Evolutionary conservation across 2,329 filamentous ascomycete species (phyloP).

Genomic region (Bipolaris bicolor): DNA sequence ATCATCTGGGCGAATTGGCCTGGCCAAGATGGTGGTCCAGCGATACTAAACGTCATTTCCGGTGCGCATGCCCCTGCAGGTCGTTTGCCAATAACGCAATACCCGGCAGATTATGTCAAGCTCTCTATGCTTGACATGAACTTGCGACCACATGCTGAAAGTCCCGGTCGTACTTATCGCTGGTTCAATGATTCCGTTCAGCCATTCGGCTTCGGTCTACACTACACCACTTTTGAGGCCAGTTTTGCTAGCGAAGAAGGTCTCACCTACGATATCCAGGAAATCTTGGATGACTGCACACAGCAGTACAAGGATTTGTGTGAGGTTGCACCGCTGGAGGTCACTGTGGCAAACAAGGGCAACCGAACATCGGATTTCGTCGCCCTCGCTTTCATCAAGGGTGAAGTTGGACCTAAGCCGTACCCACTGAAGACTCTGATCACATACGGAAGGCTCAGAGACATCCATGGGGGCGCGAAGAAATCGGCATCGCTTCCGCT

Average conservation of each 20-base stretch:
- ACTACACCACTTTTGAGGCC: slow-evolving; percentile 62
- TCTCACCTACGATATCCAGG: slow-evolving; percentile 41
- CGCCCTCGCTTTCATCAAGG: slow-evolving; percentile 58
- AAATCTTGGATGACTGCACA: slow-evolving; percentile 46
- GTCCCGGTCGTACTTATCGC: slow-evolving; percentile 63
- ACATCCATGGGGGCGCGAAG: slow-evolving; percentile 44
- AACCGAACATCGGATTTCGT: slow-evolving; percentile 59
- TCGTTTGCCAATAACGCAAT: slow-evolving; percentile 62
- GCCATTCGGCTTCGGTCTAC: slow-evolving; percentile 62
- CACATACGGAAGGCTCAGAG: slow-evolving; percentile 56
- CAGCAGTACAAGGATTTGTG: slow-evolving; percentile 45
- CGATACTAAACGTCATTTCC: slow-evolving; percentile 61
- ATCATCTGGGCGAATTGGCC: slow-evolving; percentile 66
- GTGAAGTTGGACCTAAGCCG: slow-evolving; percentile 57
- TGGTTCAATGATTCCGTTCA: slow-evolving; percentile 63
- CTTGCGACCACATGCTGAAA: slow-evolving; percentile 54
- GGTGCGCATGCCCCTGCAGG: slow-evolving; percentile 60
- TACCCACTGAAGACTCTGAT: slow-evolving; percentile 61
- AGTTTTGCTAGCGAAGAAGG: background rate
- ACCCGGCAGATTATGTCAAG: slow-evolving; percentile 59
- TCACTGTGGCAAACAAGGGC: slow-evolving; percentile 59
- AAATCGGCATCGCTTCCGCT: slow-evolving; percentile 49
- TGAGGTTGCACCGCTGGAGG: slow-evolving; percentile 40
- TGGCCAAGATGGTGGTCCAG: slow-evolving; percentile 64
- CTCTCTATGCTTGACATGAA: slow-evolving; percentile 64